Evolutionary conservation across 192 early-diverging fungal species (phyloP), one percentile per base, ranked within the genome.

Genomic region (Gryganskiella cystojenkinii): DNA sequence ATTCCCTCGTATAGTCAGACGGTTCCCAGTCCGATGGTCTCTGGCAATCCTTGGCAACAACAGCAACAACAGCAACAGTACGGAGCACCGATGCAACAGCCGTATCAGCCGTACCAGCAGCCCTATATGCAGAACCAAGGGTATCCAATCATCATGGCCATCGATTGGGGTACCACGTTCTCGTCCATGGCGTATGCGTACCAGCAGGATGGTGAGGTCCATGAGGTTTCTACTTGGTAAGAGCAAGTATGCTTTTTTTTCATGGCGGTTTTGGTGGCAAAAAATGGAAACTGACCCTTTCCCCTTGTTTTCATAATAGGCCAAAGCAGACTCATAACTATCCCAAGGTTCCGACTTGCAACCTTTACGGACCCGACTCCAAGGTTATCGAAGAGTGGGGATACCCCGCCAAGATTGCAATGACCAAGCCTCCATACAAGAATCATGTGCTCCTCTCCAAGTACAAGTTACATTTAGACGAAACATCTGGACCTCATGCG

Each of bases 381-480:
- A 82, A 67, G 13, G 61, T 79, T 15, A 63, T 86, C 3, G 50
- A 81, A 2, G 82, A 84, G 20, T 86, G 85, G 85, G 85, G 85
- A 2, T 80, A 86, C 52, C 78, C 79, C 9, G 85, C 85, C n/a
- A 79, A 81, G 59, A 64, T 76, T 28, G 60, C 70, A 45, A 81
- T 83, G 22, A 73, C 80, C 50, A 83, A 82, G 50, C 85, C 82
- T 17, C 83, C 81, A 27, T 84, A 62, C 52, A 62, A 61, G 2
- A 79, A 86, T 47, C 60, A 69, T 15, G 45, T 86, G 20, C 52
- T 86, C 8, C 63, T 86, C 31, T 86, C 85, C 4, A 86, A 86
- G 57, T 86, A 85, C 60, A 88, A 88, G 35, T 52, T 88, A 4
- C 84, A 83, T 52, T 61, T 88, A 24, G 84, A 80, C 37, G 80